Base-by-base conservation (phyloP, 169 alveolate genomes). In the Eimeria necatrix region DNA sequence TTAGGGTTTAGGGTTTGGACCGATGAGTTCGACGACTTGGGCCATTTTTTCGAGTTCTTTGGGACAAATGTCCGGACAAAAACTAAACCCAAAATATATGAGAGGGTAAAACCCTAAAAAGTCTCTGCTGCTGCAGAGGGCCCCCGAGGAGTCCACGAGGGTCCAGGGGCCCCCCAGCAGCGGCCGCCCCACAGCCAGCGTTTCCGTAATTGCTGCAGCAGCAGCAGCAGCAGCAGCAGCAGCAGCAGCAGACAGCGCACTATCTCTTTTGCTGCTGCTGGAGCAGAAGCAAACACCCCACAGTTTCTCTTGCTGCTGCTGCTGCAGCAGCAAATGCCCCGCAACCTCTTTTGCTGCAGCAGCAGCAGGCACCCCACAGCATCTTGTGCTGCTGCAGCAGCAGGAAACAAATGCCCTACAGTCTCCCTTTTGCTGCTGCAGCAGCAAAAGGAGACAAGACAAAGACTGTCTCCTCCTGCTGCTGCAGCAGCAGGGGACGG, bases 1-100 rank as follows among this genome's bases (percentile, higher is more conserved):
- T 14, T 12, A 68, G 78, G 78, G 78, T 68, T 18, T 68, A 68
- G 78, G 78, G 60, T 74, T 48, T 46, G 20, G 70, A 56, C 95
- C 98, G 26, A 98, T 88, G 32, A 76, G 91, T 48, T 96, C 98
- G 53, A 96, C 94, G 46, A 97, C 98, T 73, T 92, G 95, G 7
- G 97, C 95, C 89, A 96, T 98, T 52, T 98, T 98, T 74, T 98
- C 98, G 95, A 98, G 95, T 86, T 98, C 99, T 88, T 96, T 98
- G 4, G 99, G 99, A 90, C 99, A 98, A 24, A 98, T 97, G 94
- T 98, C 99, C 74, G 99, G 99, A 87, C 99, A 98, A 81, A 97
- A 97, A 20, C 97, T 95, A 95, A 98, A 98, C 20, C 99, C 97
- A 56, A 95, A 95, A 60, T 95, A 95, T 3, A 95, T 20, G 12